A percentile compares a stretch with the other conserved stretches of the same genome.
phyloP scores from a whole-genome alignment of 805 yeast genomes.

The Yueomyces sp. region DNA sequence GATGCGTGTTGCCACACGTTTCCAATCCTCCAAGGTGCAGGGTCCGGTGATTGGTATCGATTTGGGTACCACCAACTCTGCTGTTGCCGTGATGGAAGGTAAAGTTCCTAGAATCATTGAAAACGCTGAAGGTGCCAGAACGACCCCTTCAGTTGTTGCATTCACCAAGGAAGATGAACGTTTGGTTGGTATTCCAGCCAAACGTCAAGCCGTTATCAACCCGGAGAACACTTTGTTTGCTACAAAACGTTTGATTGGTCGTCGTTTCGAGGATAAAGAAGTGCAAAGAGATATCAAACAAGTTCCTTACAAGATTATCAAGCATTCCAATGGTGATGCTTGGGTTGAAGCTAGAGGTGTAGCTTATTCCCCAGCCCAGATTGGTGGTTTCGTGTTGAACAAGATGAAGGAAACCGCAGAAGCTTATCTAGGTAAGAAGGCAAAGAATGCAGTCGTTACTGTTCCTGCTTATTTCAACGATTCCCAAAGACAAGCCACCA shows the following conservation, averaged over 20 bases:
- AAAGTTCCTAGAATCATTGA: slow-evolving; percentile 57
- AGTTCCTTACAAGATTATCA: slow-evolving; percentile 83
- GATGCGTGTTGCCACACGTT: slow-evolving; percentile 10
- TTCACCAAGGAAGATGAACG: slow-evolving; percentile 87
- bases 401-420: slow-evolving; percentile 99
- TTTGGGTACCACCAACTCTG: slow-evolving; percentile 79
- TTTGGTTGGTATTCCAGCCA: slow-evolving; percentile 87
- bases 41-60: slow-evolving; percentile 64
- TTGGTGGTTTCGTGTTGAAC: slow-evolving; percentile 86
- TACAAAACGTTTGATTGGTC: slow-evolving; percentile 88
- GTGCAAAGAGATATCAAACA: slow-evolving; percentile 80
- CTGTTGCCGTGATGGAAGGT: slow-evolving; percentile 72
- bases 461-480: slow-evolving; percentile 85
- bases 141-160: slow-evolving; percentile 92
- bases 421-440: slow-evolving; percentile 75
- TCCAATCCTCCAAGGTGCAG: slow-evolving; percentile 25
- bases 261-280: slow-evolving; percentile 79
- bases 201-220: slow-evolving; percentile 91
- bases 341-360: slow-evolving; percentile 89
- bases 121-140: slow-evolving; percentile 73
- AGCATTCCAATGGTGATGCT: slow-evolving; percentile 89
- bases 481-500: slow-evolving; percentile 74
- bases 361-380: slow-evolving; percentile 86
- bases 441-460: slow-evolving; percentile 78
- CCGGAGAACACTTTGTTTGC: slow-evolving; percentile 90